Evolutionary conservation across 305 asterid species (phyloP).

Genomic region (Fraxinus latifolia): DNA sequence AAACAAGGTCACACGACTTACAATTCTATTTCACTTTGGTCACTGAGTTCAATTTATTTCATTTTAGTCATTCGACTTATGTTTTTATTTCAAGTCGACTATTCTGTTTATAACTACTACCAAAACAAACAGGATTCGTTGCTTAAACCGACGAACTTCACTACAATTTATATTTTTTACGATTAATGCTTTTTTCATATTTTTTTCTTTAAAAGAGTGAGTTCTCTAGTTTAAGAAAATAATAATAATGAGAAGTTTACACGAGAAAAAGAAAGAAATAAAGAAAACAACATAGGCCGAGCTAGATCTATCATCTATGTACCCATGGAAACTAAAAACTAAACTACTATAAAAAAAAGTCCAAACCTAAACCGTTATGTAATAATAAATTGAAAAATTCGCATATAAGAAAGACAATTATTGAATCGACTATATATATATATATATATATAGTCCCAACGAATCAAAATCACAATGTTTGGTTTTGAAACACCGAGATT

Average conservation of each 20-base stretch:
- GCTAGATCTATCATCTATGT: not conserved
- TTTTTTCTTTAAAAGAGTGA: not conserved
- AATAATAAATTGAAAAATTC: too few relatives aligned
- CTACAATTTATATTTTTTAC: too few relatives aligned
- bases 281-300: not conserved
- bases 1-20: not conserved
- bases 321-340: not conserved
- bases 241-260: not conserved
- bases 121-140: not conserved
- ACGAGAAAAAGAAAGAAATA: not conserved
- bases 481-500: not conserved
- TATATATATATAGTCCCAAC: not conserved
- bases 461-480: not conserved
- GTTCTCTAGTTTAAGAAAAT: not conserved
- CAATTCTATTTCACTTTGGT: not conserved
- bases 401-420: not conserved
- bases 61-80: not conserved
- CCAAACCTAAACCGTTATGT: too few relatives aligned
- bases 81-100: not conserved
- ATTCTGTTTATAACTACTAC: not conserved
- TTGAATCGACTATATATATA: not conserved
- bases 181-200: not conserved
- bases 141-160: not conserved
- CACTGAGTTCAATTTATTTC: not conserved
- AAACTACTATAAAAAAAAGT: not conserved